Evolutionary conservation across 2,329 filamentous ascomycete species (phyloP).

Genomic region (Neodidymelliopsis sp.): DNA sequence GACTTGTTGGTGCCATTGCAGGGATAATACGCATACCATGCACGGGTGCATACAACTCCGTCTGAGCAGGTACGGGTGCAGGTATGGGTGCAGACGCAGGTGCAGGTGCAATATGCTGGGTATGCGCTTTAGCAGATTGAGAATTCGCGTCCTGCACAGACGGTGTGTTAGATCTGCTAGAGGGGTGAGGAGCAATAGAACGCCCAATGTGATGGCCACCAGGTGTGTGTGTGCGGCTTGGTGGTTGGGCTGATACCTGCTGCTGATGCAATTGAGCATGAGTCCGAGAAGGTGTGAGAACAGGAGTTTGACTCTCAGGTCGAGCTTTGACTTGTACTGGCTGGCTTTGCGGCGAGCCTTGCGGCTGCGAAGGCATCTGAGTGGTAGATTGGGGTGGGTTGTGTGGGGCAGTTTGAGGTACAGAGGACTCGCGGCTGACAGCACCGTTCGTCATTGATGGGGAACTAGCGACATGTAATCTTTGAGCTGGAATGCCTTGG

Average conservation of each 20-base stretch:
- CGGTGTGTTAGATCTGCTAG: slow-evolving; percentile 41
- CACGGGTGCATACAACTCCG: slow-evolving; percentile 7
- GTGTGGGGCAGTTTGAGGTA: slow-evolving; percentile 23
- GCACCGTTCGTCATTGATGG: slow-evolving; percentile 22
- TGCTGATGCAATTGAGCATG: slow-evolving; percentile 25
- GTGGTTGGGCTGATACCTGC: slow-evolving; percentile 25
- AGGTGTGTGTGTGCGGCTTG: slow-evolving; percentile 38
- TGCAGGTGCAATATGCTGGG: slow-evolving; percentile 21
- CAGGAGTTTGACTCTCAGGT: slow-evolving; percentile 17
- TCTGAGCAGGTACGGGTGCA: too few species aligned
- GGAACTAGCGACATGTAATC: slow-evolving; percentile 23
- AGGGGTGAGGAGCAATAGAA: slow-evolving; percentile 34
- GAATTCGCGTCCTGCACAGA: slow-evolving; percentile 31
- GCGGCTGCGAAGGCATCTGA: slow-evolving; percentile 17
- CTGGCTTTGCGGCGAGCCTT: slow-evolving; percentile 15
- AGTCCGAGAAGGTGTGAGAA: slow-evolving; percentile 24
- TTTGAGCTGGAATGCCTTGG: slow-evolving; percentile 17
- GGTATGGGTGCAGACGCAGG: slow-evolving; percentile 19
- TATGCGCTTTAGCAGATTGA: slow-evolving; percentile 24
- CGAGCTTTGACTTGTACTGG: slow-evolving; percentile 16
- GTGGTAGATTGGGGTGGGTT: slow-evolving; percentile 28
- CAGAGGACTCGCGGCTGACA: slow-evolving; percentile 31
- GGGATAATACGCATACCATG: slow-evolving; percentile 31
- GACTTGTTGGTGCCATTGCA: slow-evolving; percentile 13
- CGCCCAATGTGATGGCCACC: slow-evolving; percentile 27